These are phyloP conservation scores for Pontederia paniculata DNA, from an alignment of 176 grass and related monocot genomes.

Conservation along the genomic window DNA sequence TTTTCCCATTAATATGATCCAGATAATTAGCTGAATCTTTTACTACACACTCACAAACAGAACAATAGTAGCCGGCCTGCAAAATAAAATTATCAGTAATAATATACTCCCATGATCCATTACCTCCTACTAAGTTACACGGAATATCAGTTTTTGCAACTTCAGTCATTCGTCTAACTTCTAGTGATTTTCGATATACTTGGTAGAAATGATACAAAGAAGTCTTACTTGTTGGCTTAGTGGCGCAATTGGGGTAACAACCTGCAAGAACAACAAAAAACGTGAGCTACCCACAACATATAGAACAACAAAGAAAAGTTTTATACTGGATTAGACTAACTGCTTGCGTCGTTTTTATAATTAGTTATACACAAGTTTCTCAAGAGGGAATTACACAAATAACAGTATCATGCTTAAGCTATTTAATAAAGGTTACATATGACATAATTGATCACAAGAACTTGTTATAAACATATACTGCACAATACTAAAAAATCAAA, in stretches of 20 bases:
- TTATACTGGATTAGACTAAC: neutral
- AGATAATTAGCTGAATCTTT: conserved; percentile 99
- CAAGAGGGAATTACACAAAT: too few species aligned
- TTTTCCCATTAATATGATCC: conserved; percentile 98
- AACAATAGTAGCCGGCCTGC: conserved; percentile 91
- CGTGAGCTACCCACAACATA: neutral
- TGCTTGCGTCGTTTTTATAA: neutral
- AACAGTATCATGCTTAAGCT: too few species aligned
- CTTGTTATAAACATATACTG: too few species aligned
- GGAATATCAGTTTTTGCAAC: too few species aligned
- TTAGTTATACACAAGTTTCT: neutral
- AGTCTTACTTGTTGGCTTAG: conserved; percentile 83
- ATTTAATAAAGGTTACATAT: too few species aligned
- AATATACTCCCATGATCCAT: neutral
- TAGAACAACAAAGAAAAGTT: conserved; percentile 1
- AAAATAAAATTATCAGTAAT: neutral
- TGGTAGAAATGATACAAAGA: too few species aligned
- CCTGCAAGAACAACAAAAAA: conserved; percentile 40
- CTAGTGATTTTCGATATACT: too few species aligned
- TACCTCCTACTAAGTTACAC: neutral
- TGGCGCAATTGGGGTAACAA: conserved; percentile 96
- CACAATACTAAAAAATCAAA: too few species aligned
- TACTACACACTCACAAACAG: conserved; percentile 90
- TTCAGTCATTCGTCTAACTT: too few species aligned
- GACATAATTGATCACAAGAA: too few species aligned